Evolutionary conservation across 352 stramenopile genomes (phyloP).

Genomic region (Phytophthora niederhauseri): DNA sequence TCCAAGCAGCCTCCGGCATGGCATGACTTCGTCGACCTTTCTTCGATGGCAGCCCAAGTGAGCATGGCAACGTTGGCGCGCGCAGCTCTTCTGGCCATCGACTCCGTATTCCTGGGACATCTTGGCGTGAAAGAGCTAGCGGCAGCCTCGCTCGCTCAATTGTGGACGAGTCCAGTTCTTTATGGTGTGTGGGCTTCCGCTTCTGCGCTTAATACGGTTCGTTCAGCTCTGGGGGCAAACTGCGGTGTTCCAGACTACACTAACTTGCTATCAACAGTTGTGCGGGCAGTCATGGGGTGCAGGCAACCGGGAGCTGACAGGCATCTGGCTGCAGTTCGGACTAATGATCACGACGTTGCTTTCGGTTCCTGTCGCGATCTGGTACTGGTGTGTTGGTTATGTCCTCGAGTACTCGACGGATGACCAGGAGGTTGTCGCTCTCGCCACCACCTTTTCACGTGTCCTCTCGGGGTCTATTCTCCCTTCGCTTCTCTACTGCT

Average conservation of each 20-base stretch:
- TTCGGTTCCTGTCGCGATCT: constrained; percentile 62
- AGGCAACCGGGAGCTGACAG: constrained; percentile 69
- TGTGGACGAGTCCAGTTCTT: constrained; percentile 74
- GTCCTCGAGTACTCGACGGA: constrained; percentile 71
- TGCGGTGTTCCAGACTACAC: neutral
- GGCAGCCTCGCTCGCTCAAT: constrained; percentile 65
- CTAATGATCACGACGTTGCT: constrained; percentile 60
- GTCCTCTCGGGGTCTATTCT: constrained; percentile 63
- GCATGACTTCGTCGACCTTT: constrained; percentile 64
- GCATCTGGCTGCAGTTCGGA: constrained; percentile 76
- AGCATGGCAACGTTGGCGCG: constrained; percentile 65
- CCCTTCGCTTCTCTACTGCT: constrained; percentile 72
- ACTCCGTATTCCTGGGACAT: constrained; percentile 81
- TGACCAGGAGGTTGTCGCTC: constrained; percentile 56
- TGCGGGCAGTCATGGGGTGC: constrained; percentile 80
- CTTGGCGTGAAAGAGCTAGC: constrained; percentile 76
- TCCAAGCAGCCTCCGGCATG: constrained; percentile 39
- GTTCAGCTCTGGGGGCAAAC: neutral
- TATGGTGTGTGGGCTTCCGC: constrained; percentile 69
- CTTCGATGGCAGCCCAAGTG: constrained; percentile 68
- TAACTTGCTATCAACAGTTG: constrained; percentile 35
- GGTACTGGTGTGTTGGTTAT: constrained; percentile 72
- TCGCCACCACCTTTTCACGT: constrained; percentile 65
- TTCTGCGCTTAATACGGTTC: constrained; percentile 68
- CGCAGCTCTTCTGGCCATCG: constrained; percentile 71